phyloP scores from a whole-genome alignment of 805 yeast species.

The Metschnikowia borealis region DNA sequence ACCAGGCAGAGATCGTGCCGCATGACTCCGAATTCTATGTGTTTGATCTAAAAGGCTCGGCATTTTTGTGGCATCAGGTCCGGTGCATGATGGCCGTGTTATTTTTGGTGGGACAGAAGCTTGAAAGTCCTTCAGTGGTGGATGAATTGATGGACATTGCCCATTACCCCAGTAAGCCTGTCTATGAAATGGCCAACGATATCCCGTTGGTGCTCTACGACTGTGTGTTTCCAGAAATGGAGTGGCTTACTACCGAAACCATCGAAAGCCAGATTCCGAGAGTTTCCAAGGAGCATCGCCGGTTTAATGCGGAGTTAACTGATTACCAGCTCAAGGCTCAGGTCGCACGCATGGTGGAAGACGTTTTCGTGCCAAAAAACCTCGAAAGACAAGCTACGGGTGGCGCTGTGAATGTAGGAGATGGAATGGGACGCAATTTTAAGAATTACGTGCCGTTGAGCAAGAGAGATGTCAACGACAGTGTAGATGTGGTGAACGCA shows the following conservation, averaged over 20 bases:
- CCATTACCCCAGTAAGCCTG: conserved; percentile 62
- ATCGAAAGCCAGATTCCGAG: conserved; percentile 24
- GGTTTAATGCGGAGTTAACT: conserved; percentile 48
- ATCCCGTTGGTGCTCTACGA: conserved; percentile 83
- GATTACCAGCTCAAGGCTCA: conserved; percentile 56
- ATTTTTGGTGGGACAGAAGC: conserved; percentile 73
- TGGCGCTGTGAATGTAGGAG: conserved; percentile 60
- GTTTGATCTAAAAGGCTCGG: conserved; percentile 79
- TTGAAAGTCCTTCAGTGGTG: conserved; percentile 60
- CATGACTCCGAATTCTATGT: conserved; percentile 49
- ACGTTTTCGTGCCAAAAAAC: conserved; percentile 14
- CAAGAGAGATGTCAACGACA: conserved; percentile 54
- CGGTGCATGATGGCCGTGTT: conserved; percentile 89
- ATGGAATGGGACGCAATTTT: conserved; percentile 66
- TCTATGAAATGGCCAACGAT: conserved; percentile 86
- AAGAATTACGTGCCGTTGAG: conserved; percentile 54
- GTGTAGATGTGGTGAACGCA: conserved; percentile 66
- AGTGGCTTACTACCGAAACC: conserved; percentile 50
- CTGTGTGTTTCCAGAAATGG: conserved; percentile 68
- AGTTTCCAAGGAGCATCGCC: conserved; percentile 38
- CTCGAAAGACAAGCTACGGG: conserved; percentile 10
- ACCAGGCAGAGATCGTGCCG: conserved; percentile 46
- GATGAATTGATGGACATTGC: conserved; percentile 54
- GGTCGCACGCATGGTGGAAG: conserved; percentile 48
- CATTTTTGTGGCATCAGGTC: conserved; percentile 97